Evolutionary conservation across 1,139 yeast genomes (phyloP), one percentile per base, ranked within the genome.

Genomic region (Kodamaea arcana): DNA sequence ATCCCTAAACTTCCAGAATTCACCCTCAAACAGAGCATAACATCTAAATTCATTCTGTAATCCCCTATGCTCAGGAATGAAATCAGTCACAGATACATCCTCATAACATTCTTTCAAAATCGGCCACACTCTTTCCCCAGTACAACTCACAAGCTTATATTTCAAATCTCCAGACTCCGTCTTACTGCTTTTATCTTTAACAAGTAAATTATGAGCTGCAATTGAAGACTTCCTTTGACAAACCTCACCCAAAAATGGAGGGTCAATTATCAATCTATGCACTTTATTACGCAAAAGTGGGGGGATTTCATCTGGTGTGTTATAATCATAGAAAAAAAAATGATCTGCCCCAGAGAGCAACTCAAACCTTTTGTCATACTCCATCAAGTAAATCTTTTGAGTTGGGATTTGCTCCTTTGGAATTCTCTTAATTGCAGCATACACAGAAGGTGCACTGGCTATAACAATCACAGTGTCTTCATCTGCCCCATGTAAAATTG

Each of bases 381-480:
- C 97, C 37, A 87, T 65, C 35, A 88, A 66, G 53, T 84, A 86
- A 17, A 84, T 78, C 37, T 83, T 73, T 37, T 75, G 52, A 0
- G 90, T 83, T 17, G 86, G 87, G 18, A 85, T 51, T 10, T 72
- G 67, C 20, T 62, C 56, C 7, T 64, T 59, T 5, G 80, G 75
- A 27, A 65, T 54, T 41, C 76, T 74, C 46, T 71, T 72, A 31
- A 88, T 75, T 1, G 94, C 94, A 1, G 95, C 95, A 59, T 80
- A 88, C 2, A 86, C 96, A 0, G 95, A 83, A 5, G 97, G 96
- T 1, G 96, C 95, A 62, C 92, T 80, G 1, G 86, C 85, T 39
- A 88, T 73, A 29, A 81, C 86, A 32, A 86, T 69, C 1, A 78
- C 78, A 0, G 94, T 83, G 29, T 75, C 69, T 39, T 70, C 72